phyloP scores from a whole-genome alignment of 805 yeast genomes.

The Barnettozyma botsteinii region DNA sequence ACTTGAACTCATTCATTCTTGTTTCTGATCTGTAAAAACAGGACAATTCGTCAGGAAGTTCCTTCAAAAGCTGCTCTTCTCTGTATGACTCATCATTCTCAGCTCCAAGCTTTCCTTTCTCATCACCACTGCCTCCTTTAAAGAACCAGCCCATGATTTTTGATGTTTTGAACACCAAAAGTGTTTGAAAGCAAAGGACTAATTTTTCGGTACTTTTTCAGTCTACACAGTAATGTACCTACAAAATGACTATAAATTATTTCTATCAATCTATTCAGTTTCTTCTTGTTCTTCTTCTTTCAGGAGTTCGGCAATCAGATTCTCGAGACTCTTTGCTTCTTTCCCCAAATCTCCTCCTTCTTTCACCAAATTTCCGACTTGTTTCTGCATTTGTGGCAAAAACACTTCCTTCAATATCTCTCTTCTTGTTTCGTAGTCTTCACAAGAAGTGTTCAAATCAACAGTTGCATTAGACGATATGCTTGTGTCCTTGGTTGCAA shows the following conservation, averaged over 20 bases:
- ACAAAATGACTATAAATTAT: too few relatives aligned
- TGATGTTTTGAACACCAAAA: too few relatives aligned
- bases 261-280: neutral
- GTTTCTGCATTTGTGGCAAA: conserved; percentile 40
- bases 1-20: neutral
- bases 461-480: conserved; percentile 15
- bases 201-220: too few relatives aligned
- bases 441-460: conserved; percentile 48
- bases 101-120: too few relatives aligned
- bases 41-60: conserved; percentile 4
- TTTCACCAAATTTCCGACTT: conserved; percentile 44
- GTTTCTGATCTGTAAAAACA: neutral
- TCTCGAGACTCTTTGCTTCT: conserved; percentile 30
- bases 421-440: conserved; percentile 53
- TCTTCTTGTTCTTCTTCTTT: too few relatives aligned
- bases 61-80: conserved; percentile 4
- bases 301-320: conserved; percentile 5
- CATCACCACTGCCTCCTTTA: neutral
- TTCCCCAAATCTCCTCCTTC: conserved; percentile 75
- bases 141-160: conserved; percentile 9
- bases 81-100: neutral
- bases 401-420: conserved; percentile 50
- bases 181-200: too few relatives aligned
- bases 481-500: conserved; percentile 6
- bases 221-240: too few relatives aligned